Base-by-base conservation (phyloP, 306 rosid genomes). In the Gynostemma pentaphyllum region DNA sequence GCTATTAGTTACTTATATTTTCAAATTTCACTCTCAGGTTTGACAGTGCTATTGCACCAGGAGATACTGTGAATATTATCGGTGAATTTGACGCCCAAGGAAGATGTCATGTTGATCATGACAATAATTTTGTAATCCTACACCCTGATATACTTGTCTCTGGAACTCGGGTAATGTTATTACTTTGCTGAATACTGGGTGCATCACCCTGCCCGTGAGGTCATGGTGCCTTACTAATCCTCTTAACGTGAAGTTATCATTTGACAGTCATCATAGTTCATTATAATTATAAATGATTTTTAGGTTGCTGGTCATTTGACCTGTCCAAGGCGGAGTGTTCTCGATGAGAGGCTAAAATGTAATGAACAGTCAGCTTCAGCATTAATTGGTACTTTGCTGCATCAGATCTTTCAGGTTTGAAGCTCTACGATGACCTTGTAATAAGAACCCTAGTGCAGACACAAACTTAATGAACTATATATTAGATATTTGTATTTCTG, bases 341-440 rank as follows among this genome's bases (percentile, higher is more conserved):
- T 88, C 54, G 95, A 92, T 60, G 98, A 92, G 80, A 88, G 98
- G 78, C 68, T 92, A 67, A 91, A 76, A 75, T 52, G 16, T 77
- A 83, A 69, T 40, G 98, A 92, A 70, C 66, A 88, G 81, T 85
- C 96, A 63, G 74, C 40, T 69, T 72, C 90, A 62, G 96, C 96
- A 49, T 74, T 92, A 66, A 72, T 66, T 70, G 98, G 98, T 72
- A 92, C 94, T 67, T 61, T 92, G 79, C 79, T 92, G 75, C 96
- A 92, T 81, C 95, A 86, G 78, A 73, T 88, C 68, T 92, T 88
- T 71, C 90, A 91, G 98, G 98, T 88, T 68, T 78, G 12, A 21
- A 72, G 70, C 68, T 47, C 72, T 55, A 32, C 26, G 57, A 21
- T 29, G 46, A 68, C 41, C 70, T 66, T 55, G 27, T 70, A 29